phyloP scores from a whole-genome alignment of 169 alveolate species.

The Babesia bigemina region DNA sequence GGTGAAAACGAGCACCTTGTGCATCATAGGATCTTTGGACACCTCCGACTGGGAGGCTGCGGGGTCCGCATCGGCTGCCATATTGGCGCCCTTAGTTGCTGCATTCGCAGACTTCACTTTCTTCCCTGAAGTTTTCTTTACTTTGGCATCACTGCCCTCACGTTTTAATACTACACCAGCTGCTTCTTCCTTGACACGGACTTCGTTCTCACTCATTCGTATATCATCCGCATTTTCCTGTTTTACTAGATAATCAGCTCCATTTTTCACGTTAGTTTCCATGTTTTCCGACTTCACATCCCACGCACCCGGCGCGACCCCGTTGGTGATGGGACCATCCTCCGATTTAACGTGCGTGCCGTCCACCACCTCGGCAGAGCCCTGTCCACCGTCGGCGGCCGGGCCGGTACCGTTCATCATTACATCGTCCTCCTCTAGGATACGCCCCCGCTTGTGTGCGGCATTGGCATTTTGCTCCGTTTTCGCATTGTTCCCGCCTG shows the following conservation, averaged over 20 bases:
- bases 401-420: neutral
- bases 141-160: neutral
- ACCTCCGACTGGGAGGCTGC: conserved; percentile 5
- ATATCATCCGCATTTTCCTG: conserved; percentile 2
- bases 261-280: conserved; percentile 6
- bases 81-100: neutral
- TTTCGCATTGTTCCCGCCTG: neutral
- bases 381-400: neutral
- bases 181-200: neutral
- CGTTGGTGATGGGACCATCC: neutral
- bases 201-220: neutral
- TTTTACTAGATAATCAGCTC: neutral
- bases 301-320: neutral
- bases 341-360: neutral
- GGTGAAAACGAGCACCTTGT: conserved; percentile 86
- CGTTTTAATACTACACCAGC: too few relatives aligned
- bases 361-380: neutral
- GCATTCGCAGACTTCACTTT: conserved; percentile 10
- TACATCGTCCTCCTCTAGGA: conserved; percentile 10
- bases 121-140: neutral
- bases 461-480: too few relatives aligned
- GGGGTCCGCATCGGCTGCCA: neutral
- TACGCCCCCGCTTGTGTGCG: neutral
- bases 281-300: neutral
- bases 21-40: conserved; percentile 72